Evolutionary conservation across 2,329 filamentous ascomycete genomes (phyloP).

Genomic region (Xenosphaeropsis pyriputrescens): DNA sequence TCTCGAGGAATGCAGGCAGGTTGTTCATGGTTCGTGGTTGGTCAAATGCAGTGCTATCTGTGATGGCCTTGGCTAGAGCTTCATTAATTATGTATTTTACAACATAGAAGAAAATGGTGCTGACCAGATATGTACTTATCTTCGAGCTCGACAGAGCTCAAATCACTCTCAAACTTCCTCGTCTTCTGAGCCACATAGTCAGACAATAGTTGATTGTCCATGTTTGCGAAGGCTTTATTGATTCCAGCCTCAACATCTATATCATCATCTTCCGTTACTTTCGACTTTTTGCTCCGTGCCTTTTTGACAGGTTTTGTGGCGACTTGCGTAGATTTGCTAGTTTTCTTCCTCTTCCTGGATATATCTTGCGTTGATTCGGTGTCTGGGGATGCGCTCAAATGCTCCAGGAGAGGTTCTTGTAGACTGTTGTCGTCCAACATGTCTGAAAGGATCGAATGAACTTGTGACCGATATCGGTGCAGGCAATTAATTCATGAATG

Average conservation of each 20-base stretch:
- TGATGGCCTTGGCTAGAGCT: no score
- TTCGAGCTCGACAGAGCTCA: conserved; percentile 72
- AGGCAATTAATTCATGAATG: no score
- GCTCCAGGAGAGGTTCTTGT: conserved; percentile 16
- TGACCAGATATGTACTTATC: conserved; percentile 69
- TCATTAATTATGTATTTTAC: no score
- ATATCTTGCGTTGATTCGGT: conserved; percentile 2
- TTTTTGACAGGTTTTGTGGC: conserved; percentile 22
- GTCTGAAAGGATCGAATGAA: no score
- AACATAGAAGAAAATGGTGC: not conserved
- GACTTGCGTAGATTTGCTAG: no score
- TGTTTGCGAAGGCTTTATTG: conserved; percentile 65
- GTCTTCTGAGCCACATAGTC: conserved; percentile 76
- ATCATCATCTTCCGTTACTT: conserved; percentile 37
- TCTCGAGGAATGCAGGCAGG: conserved; percentile 65
- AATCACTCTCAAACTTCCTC: conserved; percentile 60
- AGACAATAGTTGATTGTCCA: conserved; percentile 72
- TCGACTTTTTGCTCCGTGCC: conserved; percentile 42
- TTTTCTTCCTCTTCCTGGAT: conserved; percentile 17
- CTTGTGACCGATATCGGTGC: no score
- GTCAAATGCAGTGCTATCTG: conserved; percentile 30
- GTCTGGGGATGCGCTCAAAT: conserved; percentile 8
- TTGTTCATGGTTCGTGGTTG: conserved; percentile 54
- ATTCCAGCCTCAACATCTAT: conserved; percentile 58
- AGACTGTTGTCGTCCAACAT: conserved; percentile 13